Percentiles rank a stretch among this genome's conserved stretches.
Conservation (phyloP, 345 rosid genomes). For the Kandelia obovata region DNA sequence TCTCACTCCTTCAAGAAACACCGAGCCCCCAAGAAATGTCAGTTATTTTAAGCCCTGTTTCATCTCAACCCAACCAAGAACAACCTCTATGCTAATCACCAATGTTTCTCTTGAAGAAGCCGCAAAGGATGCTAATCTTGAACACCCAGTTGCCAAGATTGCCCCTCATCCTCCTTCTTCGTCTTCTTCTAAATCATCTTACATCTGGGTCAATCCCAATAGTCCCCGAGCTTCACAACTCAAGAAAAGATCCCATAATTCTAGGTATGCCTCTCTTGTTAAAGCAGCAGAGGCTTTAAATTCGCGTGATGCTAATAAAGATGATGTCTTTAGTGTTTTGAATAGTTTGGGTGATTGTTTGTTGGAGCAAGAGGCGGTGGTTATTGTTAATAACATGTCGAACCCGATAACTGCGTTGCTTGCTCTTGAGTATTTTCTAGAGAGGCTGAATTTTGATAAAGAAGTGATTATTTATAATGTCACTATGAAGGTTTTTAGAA, state of each 20-base stretch:
- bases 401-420: conserved; percentile 58
- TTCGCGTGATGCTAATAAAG: conserved; percentile 39
- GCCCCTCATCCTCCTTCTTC: conserved; percentile 18
- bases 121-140: conserved; percentile 18
- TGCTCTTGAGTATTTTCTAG: conserved; percentile 44
- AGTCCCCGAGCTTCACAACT: conserved; percentile 73
- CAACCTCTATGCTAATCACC: conserved; percentile 25
- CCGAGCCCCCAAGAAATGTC: conserved; percentile 24
- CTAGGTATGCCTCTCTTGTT: conserved; percentile 66
- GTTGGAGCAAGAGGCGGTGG: conserved; percentile 73
- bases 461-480: conserved; percentile 76
- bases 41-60: conserved; percentile 22
- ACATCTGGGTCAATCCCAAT: conserved; percentile 81
- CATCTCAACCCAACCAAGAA: conserved; percentile 22
- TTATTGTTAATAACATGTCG: conserved; percentile 74
- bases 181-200: conserved; percentile 24
- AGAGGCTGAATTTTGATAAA: conserved; percentile 38
- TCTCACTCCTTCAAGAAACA: conserved; percentile 23
- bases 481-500: conserved; percentile 65
- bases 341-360: conserved; percentile 43
- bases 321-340: conserved; percentile 40
- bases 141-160: conserved; percentile 23
- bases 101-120: conserved; percentile 45
- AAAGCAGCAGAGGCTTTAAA: conserved; percentile 60
- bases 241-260: conserved; percentile 52